Conservation (phyloP, 2,329 filamentous ascomycete genomes). For the Elsinoe australis region DNA sequence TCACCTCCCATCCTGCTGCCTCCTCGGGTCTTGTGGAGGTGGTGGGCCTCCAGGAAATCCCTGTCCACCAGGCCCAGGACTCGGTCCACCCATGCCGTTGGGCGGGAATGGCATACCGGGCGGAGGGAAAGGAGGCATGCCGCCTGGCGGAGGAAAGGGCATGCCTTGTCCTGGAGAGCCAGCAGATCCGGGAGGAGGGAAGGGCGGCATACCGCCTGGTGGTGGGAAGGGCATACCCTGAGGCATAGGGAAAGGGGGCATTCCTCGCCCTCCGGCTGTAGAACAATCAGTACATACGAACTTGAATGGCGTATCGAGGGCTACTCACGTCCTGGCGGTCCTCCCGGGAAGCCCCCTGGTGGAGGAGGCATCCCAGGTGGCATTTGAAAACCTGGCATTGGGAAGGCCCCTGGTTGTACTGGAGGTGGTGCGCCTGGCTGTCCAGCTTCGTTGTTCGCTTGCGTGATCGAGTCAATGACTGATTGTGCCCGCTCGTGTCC, state of each 20-base stretch:
- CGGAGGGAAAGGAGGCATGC: constrained; percentile 24
- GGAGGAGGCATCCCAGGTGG: constrained; percentile 33
- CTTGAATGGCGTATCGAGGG: neutral
- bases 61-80: constrained; percentile 21
- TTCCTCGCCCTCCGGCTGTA: constrained; percentile 24
- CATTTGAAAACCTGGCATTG: constrained; percentile 8
- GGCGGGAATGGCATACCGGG: constrained; percentile 30
- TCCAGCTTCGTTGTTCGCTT: constrained; percentile 88
- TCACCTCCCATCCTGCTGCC: constrained; percentile 11
- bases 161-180: constrained; percentile 26
- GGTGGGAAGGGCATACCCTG: constrained; percentile 33
- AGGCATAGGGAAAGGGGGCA: constrained; percentile 32
- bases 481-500: constrained; percentile 97
- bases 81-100: constrained; percentile 25
- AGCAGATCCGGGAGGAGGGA: constrained; percentile 21
- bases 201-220: constrained; percentile 22
- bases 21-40: constrained; percentile 14
- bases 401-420: constrained; percentile 25
- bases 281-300: neutral
- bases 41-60: constrained; percentile 19
- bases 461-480: constrained; percentile 96
- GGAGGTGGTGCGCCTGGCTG: constrained; percentile 56
- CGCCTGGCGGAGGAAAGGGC: constrained; percentile 25
- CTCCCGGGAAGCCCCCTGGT: constrained; percentile 35
- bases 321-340: constrained; percentile 22